Evolutionary conservation across 805 yeast species (phyloP).

Genomic region (Yarrowia phangngaensis): DNA sequence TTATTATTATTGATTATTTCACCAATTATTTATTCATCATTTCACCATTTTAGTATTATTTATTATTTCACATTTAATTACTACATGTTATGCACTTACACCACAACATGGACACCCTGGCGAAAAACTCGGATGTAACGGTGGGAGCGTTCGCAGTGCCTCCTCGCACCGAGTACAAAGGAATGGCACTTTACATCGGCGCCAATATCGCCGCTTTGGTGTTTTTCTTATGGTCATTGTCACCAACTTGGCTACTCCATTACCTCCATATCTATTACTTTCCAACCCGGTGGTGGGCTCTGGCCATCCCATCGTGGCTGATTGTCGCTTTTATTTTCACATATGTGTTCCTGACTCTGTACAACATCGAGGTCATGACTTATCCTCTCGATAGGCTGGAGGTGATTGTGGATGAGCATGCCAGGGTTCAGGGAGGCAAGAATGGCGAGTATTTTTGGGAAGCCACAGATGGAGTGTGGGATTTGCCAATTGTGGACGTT

Average conservation of each 20-base stretch:
- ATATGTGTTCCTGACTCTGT: constrained; percentile 65
- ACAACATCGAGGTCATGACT: constrained; percentile 74
- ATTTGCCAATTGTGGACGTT: constrained; percentile 57
- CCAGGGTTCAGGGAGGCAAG: constrained; percentile 40
- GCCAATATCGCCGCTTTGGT: constrained; percentile 52
- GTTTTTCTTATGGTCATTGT: constrained; percentile 70
- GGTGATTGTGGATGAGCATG: constrained; percentile 67
- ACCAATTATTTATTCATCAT: too few relatives aligned
- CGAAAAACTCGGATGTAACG: constrained; percentile 40
- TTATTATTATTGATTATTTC: too few relatives aligned
- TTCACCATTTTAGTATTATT: too few relatives aligned
- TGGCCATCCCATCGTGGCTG: constrained; percentile 68
- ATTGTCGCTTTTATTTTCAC: constrained; percentile 67
- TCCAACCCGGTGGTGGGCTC: constrained; percentile 91
- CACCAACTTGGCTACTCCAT: constrained; percentile 59
- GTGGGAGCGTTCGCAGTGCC: constrained; percentile 42
- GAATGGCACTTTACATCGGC: constrained; percentile 76
- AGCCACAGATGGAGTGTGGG: constrained; percentile 83
- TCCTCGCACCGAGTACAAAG: constrained; percentile 67
- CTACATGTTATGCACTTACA: too few relatives aligned
- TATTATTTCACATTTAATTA: too few relatives aligned
- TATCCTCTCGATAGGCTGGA: constrained; percentile 54
- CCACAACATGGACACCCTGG: constrained; percentile 34
- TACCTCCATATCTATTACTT: constrained; percentile 59
- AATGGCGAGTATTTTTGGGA: constrained; percentile 46